phyloP scores from a whole-genome alignment of 148 eudicot species.

The Diospyros lotus region DNA sequence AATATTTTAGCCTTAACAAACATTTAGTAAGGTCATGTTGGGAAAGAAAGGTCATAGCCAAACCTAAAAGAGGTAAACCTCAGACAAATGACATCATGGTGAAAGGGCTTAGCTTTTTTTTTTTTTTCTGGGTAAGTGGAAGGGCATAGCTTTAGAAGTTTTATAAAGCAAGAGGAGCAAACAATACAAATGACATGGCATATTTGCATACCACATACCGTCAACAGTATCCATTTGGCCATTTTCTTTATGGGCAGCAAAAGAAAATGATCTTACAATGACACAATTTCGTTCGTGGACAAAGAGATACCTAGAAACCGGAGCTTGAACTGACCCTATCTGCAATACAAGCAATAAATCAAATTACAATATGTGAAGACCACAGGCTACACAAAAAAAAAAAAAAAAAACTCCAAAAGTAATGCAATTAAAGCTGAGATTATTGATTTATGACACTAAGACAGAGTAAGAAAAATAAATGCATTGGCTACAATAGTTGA shows the following conservation, averaged over 20 bases:
- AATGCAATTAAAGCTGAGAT: no score
- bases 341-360: no score
- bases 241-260: slow-evolving; percentile 38
- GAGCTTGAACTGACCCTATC: no score
- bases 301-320: no score
- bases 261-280: slow-evolving; percentile 68
- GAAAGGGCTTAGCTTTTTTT: not conserved
- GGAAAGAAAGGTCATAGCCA: no score
- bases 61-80: not conserved
- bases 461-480: no score
- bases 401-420: no score
- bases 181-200: slow-evolving; percentile 2
- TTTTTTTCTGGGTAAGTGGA: no score
- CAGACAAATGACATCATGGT: not conserved
- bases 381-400: not conserved
- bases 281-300: slow-evolving; percentile 47
- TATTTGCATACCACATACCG: slow-evolving; percentile 34
- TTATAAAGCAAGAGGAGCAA: slow-evolving; percentile 18
- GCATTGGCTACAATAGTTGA: no score
- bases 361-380: not conserved
- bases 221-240: slow-evolving; percentile 30
- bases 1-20: no score
- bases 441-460: no score
- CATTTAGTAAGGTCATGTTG: no score
- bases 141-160: not conserved